Base-by-base conservation (phyloP, 345 rosid genomes). In the Eucalyptus fibrosa region DNA sequence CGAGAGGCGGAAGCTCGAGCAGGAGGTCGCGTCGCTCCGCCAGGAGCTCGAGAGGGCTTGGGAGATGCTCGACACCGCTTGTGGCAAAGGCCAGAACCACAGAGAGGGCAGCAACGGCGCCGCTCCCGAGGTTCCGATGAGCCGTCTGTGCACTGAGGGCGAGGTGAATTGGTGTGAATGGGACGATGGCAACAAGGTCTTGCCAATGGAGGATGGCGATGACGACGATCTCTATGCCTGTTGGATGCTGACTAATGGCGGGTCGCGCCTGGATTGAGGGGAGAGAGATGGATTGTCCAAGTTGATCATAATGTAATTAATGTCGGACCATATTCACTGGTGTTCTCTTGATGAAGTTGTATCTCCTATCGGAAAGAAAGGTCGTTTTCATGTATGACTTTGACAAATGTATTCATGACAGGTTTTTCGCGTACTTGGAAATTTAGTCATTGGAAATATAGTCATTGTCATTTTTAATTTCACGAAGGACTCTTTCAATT, bases 221-320 rank as follows among this genome's bases (percentile, higher is more conserved):
- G 83, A 0, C 30, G 83, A 96, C 80, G 98, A 97, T 90, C 95
- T 96, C 28, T 96, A 94, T 87, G 96, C 96, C 90, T 93, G 96
- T 89, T 92, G 95, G 83, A 88, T 95, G 89, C 93, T 93, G 83
- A 90, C 88, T 24, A 87, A 89, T 86, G 24, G 42, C 47, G 95
- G 94, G 88, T 92, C 97, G 44, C 89, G 93, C 72, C 94, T 94
- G 95, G 86, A 86, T 88, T 92, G 88, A 94, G 42, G 37, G 37
- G 44, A n/a, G 85, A 80, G 60, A 21, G 83, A 77, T 77, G 47
- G 83, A 59, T 11, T 40, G 83, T 11, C 83, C 47, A 40, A 21
- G 47, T 77, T 40, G 83, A 77, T 77, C 83, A 4, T 40, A 21
- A 23, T 6, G 83, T 21, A 77, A 40, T 37, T 40, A 6, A 40